Evolutionary conservation across 2,329 filamentous ascomycete genomes (phyloP), one percentile per base, ranked within the genome.

Genomic region (Colletotrichum scovillei): DNA sequence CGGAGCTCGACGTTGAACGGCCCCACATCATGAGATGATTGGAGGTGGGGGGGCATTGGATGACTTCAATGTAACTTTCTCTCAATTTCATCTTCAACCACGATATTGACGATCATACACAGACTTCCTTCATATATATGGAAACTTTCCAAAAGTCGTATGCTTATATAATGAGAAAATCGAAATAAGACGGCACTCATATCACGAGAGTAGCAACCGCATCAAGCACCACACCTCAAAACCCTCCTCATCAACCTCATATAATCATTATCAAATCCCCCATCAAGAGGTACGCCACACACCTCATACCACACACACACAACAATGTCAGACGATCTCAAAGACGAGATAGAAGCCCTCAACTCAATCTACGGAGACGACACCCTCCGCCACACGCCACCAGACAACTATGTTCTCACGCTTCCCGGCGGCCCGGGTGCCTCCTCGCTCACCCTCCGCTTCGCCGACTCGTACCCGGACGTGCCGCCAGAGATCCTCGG

Each of bases 281-380:
- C 42, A 49, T 49, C 16, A 49, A 49, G 42, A 49, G 42, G 42
- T 49, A 49, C 42, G 42, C 42, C 42, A n/a, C 42, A 49, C 42
- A 49, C 7, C 42, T 49, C 42, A 46, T 46, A n/a, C 19, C 42
- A n/a, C 16, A 46, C 14, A 8, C 16, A 19, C 16, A 46, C 16
- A 49, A n/a, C 56, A 35, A 71, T 75, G 71, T 74, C 74, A 28
- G 74, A 74, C 60, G 74, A 76, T 32, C 65, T 76, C 30, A 81
- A 83, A 62, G 94, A 97, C 82, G 94, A 97, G 80, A 85, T 95
- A 35, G 92, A 92, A 79, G 94, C 93, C 75, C 92, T 97, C 79
- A 97, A 96, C 82, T 94, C 94, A 67, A 97, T 97, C 76, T 97
- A 95, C 83, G 92, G 91, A 75, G 88, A 91, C 60, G 86, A 85